Evolutionary conservation across 805 yeast genomes (phyloP).

Genomic region (Sugiyamaella americana): DNA sequence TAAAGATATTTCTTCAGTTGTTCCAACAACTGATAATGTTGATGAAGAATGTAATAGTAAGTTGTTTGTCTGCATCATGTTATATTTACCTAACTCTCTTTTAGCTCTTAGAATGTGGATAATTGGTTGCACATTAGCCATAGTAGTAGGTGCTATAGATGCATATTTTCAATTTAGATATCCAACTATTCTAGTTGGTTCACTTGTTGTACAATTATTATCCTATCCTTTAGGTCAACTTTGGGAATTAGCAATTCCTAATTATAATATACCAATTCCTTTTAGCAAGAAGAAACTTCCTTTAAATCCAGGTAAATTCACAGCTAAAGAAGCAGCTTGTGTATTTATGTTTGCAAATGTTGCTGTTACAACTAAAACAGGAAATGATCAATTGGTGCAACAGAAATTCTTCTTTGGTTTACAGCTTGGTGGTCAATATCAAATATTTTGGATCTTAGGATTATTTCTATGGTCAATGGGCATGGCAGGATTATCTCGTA

Average conservation of each 20-base stretch:
- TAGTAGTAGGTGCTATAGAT: conserved; percentile 15
- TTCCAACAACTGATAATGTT: conserved; percentile 8
- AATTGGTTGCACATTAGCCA: background rate
- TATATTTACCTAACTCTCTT: background rate
- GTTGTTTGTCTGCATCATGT: background rate
- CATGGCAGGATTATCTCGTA: conserved; percentile 51
- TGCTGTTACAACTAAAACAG: conserved; percentile 38
- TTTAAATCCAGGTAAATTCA: conserved; percentile 59
- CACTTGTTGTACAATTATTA: conserved; percentile 49
- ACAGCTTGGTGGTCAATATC: conserved; percentile 30
- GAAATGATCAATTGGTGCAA: conserved; percentile 11
- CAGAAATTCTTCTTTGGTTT: conserved; percentile 14
- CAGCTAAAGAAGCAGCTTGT: conserved; percentile 55
- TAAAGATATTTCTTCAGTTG: conserved; percentile 12
- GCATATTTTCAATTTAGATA: conserved; percentile 45
- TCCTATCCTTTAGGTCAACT: conserved; percentile 51
- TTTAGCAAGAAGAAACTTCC: conserved; percentile 22
- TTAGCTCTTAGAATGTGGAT: conserved; percentile 7
- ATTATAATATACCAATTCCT: conserved; percentile 25
- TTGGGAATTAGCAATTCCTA: conserved; percentile 18
- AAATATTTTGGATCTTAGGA: conserved; percentile 39
- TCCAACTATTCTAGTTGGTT: conserved; percentile 45
- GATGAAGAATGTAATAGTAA: conserved; percentile 9
- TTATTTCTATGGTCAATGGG: conserved; percentile 47
- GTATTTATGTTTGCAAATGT: conserved; percentile 38